Evolutionary conservation across 164 flowering plant genomes (phyloP).

Genomic region (Warburgia ugandensis): DNA sequence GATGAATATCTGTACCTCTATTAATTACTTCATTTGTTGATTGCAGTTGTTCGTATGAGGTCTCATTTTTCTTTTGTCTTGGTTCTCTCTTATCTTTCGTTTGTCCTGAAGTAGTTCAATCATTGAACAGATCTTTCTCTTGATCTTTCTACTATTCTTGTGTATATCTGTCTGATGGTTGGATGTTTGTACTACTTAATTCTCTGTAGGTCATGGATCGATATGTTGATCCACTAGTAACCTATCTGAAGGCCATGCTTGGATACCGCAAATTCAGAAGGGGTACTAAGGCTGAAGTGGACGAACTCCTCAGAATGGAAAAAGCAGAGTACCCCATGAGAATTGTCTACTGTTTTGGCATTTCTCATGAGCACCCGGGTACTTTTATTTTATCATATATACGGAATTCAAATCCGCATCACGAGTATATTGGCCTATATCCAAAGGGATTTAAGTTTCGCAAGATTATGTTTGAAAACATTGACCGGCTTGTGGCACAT

Average conservation of each 20-base stretch:
- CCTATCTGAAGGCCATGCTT: slow-evolving; percentile 80
- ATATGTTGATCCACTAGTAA: slow-evolving; percentile 89
- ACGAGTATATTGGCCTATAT: slow-evolving; percentile 77
- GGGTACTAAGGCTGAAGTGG: slow-evolving; percentile 85
- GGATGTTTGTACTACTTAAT: no score
- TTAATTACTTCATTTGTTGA: neutral
- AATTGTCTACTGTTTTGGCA: slow-evolving; percentile 89
- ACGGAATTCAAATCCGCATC: slow-evolving; percentile 82
- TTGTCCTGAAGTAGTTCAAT: neutral
- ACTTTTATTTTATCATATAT: slow-evolving; percentile 83
- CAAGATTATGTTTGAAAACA: slow-evolving; percentile 71
- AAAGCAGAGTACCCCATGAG: slow-evolving; percentile 73
- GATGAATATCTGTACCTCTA: no score
- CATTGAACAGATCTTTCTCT: neutral
- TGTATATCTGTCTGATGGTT: neutral
- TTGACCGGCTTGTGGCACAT: slow-evolving; percentile 83
- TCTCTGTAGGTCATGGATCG: slow-evolving; percentile 80
- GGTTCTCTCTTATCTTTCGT: neutral
- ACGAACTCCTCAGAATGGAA: slow-evolving; percentile 68
- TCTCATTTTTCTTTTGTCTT: no score
- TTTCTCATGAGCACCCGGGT: slow-evolving; percentile 94
- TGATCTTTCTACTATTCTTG: neutral
- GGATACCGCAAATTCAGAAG: slow-evolving; percentile 74
- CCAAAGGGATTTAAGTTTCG: slow-evolving; percentile 93
- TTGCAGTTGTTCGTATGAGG: no score